Percentiles rank a stretch among this genome's conserved stretches.
phyloP scores from a whole-genome alignment of 768 basidiomycete species.

The Rhodosporidiobolus sp. region DNA sequence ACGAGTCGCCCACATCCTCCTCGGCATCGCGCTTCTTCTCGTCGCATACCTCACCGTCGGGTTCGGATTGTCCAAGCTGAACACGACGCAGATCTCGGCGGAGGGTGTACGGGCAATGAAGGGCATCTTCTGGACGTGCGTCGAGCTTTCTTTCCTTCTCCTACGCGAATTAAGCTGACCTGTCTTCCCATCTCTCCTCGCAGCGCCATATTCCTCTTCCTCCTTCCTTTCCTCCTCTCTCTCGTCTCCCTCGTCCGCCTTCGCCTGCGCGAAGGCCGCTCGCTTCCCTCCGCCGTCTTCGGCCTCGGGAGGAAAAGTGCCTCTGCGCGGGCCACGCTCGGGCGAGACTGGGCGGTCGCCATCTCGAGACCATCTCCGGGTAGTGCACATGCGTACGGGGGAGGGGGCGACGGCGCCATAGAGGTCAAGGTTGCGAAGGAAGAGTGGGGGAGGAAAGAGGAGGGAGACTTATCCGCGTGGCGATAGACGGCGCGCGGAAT shows the following conservation, averaged over 20 bases:
- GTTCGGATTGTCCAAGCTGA: constrained; percentile 4
- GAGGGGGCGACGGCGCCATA: background rate
- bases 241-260: constrained; percentile 6
- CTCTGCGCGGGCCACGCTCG: background rate
- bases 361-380: background rate
- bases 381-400: background rate
- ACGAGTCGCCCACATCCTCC: constrained; percentile 7
- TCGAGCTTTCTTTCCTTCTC: background rate
- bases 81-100: background rate
- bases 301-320: background rate
- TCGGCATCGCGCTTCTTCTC: background rate
- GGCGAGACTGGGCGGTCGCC: background rate
- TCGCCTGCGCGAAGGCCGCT: constrained; percentile 8
- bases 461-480: too few species aligned
- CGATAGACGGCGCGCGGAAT: too few species aligned
- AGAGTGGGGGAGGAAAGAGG: too few species aligned
- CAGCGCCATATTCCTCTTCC: background rate
- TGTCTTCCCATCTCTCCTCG: background rate
- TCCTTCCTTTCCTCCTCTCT: background rate
- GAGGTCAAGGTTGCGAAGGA: too few species aligned
- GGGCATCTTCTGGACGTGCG: background rate
- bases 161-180: background rate
- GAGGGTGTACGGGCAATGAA: background rate
- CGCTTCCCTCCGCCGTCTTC: background rate
- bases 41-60: background rate